These are phyloP conservation scores for Candolleomyces aberdarensis DNA, from an alignment of 768 basidiomycete species.

Conservation along the genomic window DNA sequence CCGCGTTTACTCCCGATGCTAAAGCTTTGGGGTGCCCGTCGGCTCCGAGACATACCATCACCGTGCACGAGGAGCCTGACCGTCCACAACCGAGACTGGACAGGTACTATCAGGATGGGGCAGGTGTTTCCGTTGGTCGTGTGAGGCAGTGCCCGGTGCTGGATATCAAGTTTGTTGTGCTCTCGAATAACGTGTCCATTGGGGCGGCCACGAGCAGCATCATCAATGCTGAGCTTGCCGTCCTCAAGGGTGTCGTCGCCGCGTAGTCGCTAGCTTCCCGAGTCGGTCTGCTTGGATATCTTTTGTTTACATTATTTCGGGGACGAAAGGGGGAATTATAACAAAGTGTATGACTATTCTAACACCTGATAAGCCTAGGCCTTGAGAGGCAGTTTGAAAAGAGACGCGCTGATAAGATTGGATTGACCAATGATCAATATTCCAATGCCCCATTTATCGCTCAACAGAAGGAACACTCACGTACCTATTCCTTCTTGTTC, in stretches of 20 bases:
- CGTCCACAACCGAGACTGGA: slow-evolving; percentile 94
- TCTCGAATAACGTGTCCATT: slow-evolving; percentile 91
- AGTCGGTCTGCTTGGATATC: no score
- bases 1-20: slow-evolving; percentile 70
- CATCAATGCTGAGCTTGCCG: slow-evolving; percentile 96
- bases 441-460: no score
- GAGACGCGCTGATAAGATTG: background rate
- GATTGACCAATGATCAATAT: no score
- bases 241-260: slow-evolving; percentile 58
- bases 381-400: background rate
- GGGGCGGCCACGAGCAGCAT: slow-evolving; percentile 97
- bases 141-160: slow-evolving; percentile 89
- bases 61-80: slow-evolving; percentile 91
- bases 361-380: no score
- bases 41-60: slow-evolving; percentile 79
- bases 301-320: background rate
- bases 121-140: slow-evolving; percentile 87
- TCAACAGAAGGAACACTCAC: no score
- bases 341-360: background rate
- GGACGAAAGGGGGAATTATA: background rate
- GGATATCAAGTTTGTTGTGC: slow-evolving; percentile 93
- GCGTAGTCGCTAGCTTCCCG: background rate
- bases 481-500: no score
- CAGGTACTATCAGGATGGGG: slow-evolving; percentile 84
- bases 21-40: slow-evolving; percentile 77